phyloP scores from a whole-genome alignment of 148 eudicot species.

The Selenicereus undatus region DNA sequence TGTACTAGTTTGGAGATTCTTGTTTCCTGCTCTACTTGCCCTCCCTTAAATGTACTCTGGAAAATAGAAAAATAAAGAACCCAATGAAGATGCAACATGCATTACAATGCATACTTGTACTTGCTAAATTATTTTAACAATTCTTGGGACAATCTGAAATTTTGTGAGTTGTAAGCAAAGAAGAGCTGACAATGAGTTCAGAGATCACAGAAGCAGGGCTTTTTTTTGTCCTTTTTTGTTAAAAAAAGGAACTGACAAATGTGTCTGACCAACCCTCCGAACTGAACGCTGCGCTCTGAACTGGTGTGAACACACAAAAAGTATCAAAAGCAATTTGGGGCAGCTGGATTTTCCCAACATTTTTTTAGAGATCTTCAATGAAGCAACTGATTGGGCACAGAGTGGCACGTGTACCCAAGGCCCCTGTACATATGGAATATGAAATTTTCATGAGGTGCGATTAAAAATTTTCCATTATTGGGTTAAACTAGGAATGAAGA shows the following conservation, averaged over 20 bases:
- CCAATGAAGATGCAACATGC: conserved; percentile 4
- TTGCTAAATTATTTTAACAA: not conserved
- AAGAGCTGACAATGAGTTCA: not conserved
- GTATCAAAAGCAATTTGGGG: not conserved
- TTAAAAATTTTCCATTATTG: not conserved
- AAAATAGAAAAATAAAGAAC: not conserved
- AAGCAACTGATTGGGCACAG: not conserved
- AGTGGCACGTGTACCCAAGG: not conserved
- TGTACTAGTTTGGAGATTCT: conserved; percentile 1
- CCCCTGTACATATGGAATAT: not conserved
- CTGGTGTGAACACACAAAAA: not conserved
- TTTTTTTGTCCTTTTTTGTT: no score
- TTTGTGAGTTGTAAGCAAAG: not conserved
- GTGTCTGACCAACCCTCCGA: not conserved
- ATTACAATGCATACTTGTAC: not conserved
- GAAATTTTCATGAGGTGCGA: not conserved
- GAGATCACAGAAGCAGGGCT: not conserved
- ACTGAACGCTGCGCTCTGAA: not conserved
- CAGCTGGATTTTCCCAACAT: not conserved
- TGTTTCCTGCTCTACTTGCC: not conserved
- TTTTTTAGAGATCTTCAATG: not conserved
- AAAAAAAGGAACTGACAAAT: not conserved
- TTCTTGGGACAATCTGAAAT: not conserved
- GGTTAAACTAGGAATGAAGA: not conserved
- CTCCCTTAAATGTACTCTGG: not conserved